Base-by-base conservation (phyloP, 1,284 basidiomycete genomes). In the Ustilago trichophora region DNA sequence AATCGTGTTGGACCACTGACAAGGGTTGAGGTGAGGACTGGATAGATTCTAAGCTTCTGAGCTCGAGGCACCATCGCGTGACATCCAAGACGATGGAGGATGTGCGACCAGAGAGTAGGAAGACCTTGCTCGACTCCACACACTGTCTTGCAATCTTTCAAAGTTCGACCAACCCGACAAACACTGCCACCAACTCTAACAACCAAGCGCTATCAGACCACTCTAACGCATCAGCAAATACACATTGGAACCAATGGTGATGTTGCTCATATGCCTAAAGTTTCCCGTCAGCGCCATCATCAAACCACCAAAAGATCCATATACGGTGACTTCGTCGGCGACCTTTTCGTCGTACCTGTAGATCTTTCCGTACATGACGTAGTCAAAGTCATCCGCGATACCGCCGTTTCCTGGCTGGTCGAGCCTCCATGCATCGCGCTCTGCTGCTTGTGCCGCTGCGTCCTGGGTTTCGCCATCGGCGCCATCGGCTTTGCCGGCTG, bases 341-440 rank as follows among this genome's bases (percentile, higher is more conserved):
- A 87, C 88, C 68, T 89, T 90, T 24, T 91, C 89, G 82, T 98
- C 95, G 81, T 96, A 97, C 81, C 94, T 93, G 86, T 98, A 98
- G 41, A 98, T 90, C 88, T 96, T 98, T 37, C 95, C 95, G 81
- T 92, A 93, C 94, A 98, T 97, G 69, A 98, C 95, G 85, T 98
- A 98, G 80, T 98, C 95, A 77, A 93, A 98, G 73, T 98, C 94
- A 62, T 93, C 91, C 67, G 97, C 94, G 26, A 98, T 82, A 0
- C 94, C 94, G 78, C 89, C 85, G 71, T 88, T 86, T 4, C 91
- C 90, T 82, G 91, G 91, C 48, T 91, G 87, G 83, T 92, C 90
- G 80, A 92, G 91, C 82, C 93, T 84, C 92, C 93, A 93, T 43
- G 91, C 87, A 77, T 91, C 86, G 50, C 86, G 84, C 66, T 91